Base-by-base conservation (phyloP, 2,329 filamentous ascomycete genomes). In the Trichoderma semiorbis region DNA sequence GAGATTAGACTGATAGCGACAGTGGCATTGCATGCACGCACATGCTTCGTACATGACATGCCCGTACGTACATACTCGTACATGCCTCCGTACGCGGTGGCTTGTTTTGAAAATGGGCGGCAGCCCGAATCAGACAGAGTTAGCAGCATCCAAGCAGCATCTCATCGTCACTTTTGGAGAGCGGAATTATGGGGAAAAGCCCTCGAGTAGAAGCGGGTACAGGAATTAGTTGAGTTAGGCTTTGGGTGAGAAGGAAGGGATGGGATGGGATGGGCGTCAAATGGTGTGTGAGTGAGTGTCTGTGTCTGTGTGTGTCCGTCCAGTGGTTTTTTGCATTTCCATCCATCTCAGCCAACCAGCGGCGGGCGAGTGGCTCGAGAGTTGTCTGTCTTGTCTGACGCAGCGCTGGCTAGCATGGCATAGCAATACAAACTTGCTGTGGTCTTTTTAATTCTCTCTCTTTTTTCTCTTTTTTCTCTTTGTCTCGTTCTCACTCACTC, bases 171-270 rank as follows among this genome's bases (percentile, higher is more conserved):
- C 28, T 53, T 61, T 24, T n/a, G 1, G 12, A 7, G 24, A 69
- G 66, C 66, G 66, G 66, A 58, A 69, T 69, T 61, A 69, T 62
- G 66, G 36, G 39, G 57, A 69, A 53, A 18, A 28, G 28, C 16
- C 14, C n/a, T 36, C 10, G 28, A 61, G 53, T 28, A 58, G 18
- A 10, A 26, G 53, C 55, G 65, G 65, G 65, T 60, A 30, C 28
- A 34, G 57, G 28, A 18, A 26, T 64, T 32, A 60, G 34, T 18
- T 32, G 18, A 26, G 53, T 32, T 43, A n/a, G 39, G 39, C 39
- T 43, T 43, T 16, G 39, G 30, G 28, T 24, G 26, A 34, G 30
- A 14, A 12, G 28, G 11, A 32, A 32, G 43, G 28, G n/a, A 32
- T 11, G 61, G 39, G 18, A 30, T 30, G 60, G 21, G 36, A 47